Conservation (phyloP, 139 green algal genomes). For the Volvox reticuliferus region DNA sequence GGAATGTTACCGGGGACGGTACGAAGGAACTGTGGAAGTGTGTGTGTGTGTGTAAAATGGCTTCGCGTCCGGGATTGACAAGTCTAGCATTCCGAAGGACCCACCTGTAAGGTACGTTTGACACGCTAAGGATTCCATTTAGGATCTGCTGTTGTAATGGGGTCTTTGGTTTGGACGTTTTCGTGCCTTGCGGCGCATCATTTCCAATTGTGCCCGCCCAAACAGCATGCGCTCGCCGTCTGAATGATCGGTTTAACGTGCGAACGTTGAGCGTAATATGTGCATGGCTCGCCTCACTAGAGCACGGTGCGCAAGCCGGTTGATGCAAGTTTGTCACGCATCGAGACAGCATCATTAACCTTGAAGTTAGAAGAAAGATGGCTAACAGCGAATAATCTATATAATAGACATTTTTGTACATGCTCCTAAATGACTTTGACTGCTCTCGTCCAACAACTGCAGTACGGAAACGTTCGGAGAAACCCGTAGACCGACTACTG, state of each 20-base stretch:
- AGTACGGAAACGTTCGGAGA: too few species aligned
- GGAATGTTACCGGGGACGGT: constrained; percentile 64
- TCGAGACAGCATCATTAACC: neutral
- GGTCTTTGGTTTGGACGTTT: constrained; percentile 51
- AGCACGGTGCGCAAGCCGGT: neutral
- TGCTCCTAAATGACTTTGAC: too few species aligned
- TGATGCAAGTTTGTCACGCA: neutral
- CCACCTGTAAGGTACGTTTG: constrained; percentile 80
- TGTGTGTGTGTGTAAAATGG: neutral
- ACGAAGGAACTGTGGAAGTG: constrained; percentile 76
- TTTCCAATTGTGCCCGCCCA: neutral
- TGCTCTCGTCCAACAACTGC: too few species aligned
- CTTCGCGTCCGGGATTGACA: too few species aligned
- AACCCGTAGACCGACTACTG: too few species aligned
- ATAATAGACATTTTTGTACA: too few species aligned
- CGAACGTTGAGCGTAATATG: too few species aligned
- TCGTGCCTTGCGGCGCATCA: neutral
- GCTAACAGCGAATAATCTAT: too few species aligned
- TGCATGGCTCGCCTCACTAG: neutral
- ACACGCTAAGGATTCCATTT: constrained; percentile 70
- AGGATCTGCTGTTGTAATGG: constrained; percentile 74
- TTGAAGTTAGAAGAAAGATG: too few species aligned
- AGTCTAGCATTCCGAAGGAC: neutral
- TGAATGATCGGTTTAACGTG: neutral
- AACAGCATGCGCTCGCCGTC: neutral